Conservation (phyloP, 2,329 filamentous ascomycete species). For the Colletotrichum gloeosporioides region DNA sequence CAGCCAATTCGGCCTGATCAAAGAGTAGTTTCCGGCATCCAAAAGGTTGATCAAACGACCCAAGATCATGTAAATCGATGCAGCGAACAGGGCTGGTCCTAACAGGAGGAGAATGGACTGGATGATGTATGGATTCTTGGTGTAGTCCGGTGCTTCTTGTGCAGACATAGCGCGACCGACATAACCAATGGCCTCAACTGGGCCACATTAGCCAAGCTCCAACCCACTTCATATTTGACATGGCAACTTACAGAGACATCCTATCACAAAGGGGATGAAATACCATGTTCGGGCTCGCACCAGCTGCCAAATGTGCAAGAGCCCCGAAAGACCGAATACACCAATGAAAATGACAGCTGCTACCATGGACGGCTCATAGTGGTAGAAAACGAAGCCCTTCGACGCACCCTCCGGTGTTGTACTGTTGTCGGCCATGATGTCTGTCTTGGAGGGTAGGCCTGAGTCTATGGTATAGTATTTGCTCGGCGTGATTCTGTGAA, state of each 20-base stretch:
- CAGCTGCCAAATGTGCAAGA: constrained; percentile 45
- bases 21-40: constrained; percentile 35
- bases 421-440: background rate
- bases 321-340: constrained; percentile 44
- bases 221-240: background rate
- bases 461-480: background rate
- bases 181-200: constrained; percentile 57
- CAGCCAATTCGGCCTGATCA: constrained; percentile 44
- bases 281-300: constrained; percentile 52
- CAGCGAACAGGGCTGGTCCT: constrained; percentile 52
- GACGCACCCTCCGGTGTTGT: background rate
- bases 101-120: constrained; percentile 50
- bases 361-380: constrained; percentile 50
- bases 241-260: constrained; percentile 53
- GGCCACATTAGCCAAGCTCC: background rate
- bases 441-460: background rate
- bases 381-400: constrained; percentile 39
- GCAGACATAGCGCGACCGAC: constrained; percentile 52
- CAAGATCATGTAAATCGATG: constrained; percentile 56
- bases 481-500: background rate
- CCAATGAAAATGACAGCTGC: constrained; percentile 47
- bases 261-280: constrained; percentile 56
- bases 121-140: constrained; percentile 41
- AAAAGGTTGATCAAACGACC: constrained; percentile 46
- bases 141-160: constrained; percentile 43